Conservation (phyloP, 2,329 filamentous ascomycete species). For the Monosporascus cannonballus region DNA sequence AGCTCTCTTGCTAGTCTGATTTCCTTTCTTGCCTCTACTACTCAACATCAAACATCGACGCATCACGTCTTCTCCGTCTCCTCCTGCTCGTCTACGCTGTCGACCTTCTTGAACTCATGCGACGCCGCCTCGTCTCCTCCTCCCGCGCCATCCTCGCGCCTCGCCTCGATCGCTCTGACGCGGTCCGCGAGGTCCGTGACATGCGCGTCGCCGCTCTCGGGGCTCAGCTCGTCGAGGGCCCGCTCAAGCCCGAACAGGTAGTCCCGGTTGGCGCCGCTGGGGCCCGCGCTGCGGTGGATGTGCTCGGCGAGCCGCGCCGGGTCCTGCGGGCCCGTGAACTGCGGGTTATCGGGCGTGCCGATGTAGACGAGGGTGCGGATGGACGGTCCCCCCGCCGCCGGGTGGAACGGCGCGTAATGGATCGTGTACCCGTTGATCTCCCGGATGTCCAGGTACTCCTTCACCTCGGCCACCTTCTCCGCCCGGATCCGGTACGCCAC, state of each 20-base stretch:
- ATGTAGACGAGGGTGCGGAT: constrained; percentile 77
- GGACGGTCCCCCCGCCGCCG: constrained; percentile 34
- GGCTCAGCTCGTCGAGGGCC: constrained; percentile 65
- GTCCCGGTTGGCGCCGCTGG: constrained; percentile 84
- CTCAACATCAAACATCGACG: background rate
- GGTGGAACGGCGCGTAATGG: constrained; percentile 81
- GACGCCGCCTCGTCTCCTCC: constrained; percentile 5
- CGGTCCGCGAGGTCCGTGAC: constrained; percentile 73
- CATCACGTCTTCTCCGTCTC: constrained; percentile 34
- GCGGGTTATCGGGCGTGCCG: constrained; percentile 84
- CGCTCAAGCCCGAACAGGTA: constrained; percentile 78
- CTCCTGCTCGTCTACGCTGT: constrained; percentile 53
- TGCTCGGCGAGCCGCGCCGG: constrained; percentile 71
- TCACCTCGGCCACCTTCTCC: constrained; percentile 70
- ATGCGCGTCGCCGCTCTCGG: constrained; percentile 76
- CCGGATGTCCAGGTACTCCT: constrained; percentile 86
- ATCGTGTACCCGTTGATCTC: constrained; percentile 98
- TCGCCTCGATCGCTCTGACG: constrained; percentile 56
- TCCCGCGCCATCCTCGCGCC: constrained; percentile 9
- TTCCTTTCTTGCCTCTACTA: too few relatives aligned
- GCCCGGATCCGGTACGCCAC: constrained; percentile 81
- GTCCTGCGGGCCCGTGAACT: constrained; percentile 82
- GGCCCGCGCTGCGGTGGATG: constrained; percentile 70
- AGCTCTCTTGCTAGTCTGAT: too few relatives aligned
- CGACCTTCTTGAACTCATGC: constrained; percentile 36